Percentiles rank a stretch among this genome's conserved stretches.
These are phyloP conservation scores for Salix exigua DNA, from an alignment of 345 rosid genomes.

Conservation along the genomic window DNA sequence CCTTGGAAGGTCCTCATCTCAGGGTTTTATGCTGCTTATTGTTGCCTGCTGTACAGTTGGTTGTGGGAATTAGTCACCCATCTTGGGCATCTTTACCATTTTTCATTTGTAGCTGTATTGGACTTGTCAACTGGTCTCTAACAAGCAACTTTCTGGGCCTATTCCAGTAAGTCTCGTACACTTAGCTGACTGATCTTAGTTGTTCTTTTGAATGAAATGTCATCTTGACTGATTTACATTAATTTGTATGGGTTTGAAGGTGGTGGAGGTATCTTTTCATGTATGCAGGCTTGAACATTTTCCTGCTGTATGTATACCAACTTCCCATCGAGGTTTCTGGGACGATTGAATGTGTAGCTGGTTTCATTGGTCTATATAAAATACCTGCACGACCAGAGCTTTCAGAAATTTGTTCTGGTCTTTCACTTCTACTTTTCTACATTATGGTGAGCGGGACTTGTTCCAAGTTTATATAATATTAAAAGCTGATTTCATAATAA, in stretches of 20 bases:
- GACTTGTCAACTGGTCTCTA: constrained; percentile 52
- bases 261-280: constrained; percentile 47
- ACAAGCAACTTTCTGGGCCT: constrained; percentile 54
- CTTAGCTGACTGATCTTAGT: background rate
- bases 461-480: background rate
- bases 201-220: constrained; percentile 2
- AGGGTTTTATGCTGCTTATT: constrained; percentile 43
- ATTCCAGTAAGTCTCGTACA: constrained; percentile 34
- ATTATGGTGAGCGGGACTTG: constrained; percentile 36
- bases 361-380: constrained; percentile 43
- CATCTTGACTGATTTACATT: constrained; percentile 11
- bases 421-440: constrained; percentile 44
- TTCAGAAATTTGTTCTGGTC: constrained; percentile 42
- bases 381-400: constrained; percentile 40
- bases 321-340: constrained; percentile 37
- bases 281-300: constrained; percentile 45
- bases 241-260: constrained; percentile 34
- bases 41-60: constrained; percentile 45
- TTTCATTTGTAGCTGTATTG: constrained; percentile 47
- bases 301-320: constrained; percentile 46
- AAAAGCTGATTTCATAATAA: no score
- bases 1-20: constrained; percentile 46
- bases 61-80: constrained; percentile 50
- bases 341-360: constrained; percentile 25
- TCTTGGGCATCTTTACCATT: constrained; percentile 60